Base-by-base conservation (phyloP, 208 protist species). In the Leishmania tropica region DNA sequence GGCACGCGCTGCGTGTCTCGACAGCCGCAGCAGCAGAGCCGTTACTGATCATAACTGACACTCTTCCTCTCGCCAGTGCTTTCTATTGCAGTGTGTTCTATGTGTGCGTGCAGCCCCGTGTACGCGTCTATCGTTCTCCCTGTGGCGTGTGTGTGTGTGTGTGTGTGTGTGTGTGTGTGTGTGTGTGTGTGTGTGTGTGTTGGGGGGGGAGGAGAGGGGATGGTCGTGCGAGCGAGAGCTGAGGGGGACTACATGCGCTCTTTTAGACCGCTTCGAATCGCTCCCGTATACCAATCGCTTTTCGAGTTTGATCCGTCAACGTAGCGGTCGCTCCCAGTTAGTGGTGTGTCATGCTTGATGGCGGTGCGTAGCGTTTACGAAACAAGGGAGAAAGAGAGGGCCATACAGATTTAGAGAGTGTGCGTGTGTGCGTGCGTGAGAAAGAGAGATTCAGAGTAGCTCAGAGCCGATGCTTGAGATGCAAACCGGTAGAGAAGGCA, bases 1-100 rank as follows among this genome's bases (percentile, higher is more conserved):
- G 79, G 54, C 93, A 90, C 53, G 78, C 89, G 19, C 79, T 77
- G 70, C 95, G 93, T 31, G 81, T 67, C 67, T 94, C 83, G 5
- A 72, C 78, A 64, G 5, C n/a, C 24, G 37, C 75, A 31, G 31
- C 76, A 40, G 64, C 62, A n/a, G 60, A 47, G 8, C 19, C 45
- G 68, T 53, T 73, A 51, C 42, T n/a, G 68, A 4, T 48, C 68
- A 73, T 73, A 24, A 53, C 51, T 62, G 11, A 40, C 15, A 6
- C 31, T 58, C 15, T 58, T 31, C 40, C 37, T 42, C 31, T 75
- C 37, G 6, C 0, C 37, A 71, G 6, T 13, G 37, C 37, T 11
- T 21, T 68, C 31, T 47, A n/a, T 47, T 40, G 65, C 37, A 10
- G 71, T 60, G 51, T 76, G 21, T 76, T 24, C 17, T 48, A 31